Evolutionary conservation across 2,329 filamentous ascomycete species (phyloP).

Genomic region (Trichoderma gracile): DNA sequence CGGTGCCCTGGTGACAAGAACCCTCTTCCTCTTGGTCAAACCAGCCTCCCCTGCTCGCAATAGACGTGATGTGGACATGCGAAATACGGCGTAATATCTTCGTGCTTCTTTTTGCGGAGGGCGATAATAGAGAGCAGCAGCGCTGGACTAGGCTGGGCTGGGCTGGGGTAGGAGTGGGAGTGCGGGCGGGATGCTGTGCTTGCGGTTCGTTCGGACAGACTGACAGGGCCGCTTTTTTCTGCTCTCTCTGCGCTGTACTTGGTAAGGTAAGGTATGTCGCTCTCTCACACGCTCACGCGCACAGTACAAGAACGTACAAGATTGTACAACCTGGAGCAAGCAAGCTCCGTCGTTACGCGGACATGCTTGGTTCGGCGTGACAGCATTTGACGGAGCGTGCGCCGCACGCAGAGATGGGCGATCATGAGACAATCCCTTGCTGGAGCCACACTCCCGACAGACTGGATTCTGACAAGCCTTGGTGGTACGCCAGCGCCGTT

Average conservation of each 20-base stretch:
- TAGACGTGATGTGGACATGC: conserved; percentile 5
- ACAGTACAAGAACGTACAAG: neutral
- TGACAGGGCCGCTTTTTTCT: conserved; percentile 17
- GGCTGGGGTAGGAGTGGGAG: neutral
- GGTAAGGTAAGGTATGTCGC: no score
- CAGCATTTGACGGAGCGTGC: conserved; percentile 22
- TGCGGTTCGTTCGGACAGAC: conserved; percentile 24
- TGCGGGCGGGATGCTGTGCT: conserved; percentile 11
- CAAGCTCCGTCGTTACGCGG: conserved; percentile 18
- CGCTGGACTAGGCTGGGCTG: neutral
- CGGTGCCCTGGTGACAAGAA: conserved; percentile 5
- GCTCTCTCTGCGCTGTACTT: no score
- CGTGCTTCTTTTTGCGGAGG: conserved; percentile 4
- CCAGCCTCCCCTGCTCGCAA: conserved; percentile 23
- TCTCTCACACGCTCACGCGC: neutral
- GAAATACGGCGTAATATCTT: conserved; percentile 18
- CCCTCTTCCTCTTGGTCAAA: neutral
- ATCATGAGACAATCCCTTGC: conserved; percentile 28
- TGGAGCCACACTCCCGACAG: conserved; percentile 26
- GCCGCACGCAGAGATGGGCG: conserved; percentile 21
- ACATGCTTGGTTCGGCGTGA: conserved; percentile 20
- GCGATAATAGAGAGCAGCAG: neutral
- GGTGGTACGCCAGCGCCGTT: conserved; percentile 26
- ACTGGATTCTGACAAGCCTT: conserved; percentile 24
- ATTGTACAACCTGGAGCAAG: neutral